Evolutionary conservation across 305 asterid genomes (phyloP).

Genomic region (Fraxinus angustifolia): DNA sequence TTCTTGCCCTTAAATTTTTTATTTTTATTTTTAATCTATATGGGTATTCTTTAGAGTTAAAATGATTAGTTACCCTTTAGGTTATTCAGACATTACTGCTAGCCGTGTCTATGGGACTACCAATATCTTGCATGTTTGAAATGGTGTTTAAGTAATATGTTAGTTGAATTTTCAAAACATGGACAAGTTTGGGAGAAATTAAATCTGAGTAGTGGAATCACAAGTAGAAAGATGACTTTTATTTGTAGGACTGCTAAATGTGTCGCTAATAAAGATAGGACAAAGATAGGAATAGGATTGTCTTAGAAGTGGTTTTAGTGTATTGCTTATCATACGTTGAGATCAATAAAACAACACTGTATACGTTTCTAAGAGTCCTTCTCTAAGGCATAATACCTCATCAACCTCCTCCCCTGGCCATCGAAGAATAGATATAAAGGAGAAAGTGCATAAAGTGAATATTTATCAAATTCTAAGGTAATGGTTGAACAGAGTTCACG

Average conservation of each 20-base stretch:
- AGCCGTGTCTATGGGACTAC: background rate
- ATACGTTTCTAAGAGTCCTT: background rate
- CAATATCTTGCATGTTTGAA: background rate
- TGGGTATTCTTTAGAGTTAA: background rate
- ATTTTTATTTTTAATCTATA: background rate
- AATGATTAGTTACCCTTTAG: background rate
- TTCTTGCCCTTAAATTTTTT: background rate
- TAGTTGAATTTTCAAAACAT: background rate
- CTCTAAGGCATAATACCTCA: background rate
- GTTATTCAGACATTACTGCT: background rate
- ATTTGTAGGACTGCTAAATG: background rate
- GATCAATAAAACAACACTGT: background rate
- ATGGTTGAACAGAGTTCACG: background rate
- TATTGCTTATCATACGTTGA: background rate
- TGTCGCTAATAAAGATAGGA: background rate
- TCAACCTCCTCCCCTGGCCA: background rate
- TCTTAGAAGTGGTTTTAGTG: background rate
- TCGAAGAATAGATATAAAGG: background rate
- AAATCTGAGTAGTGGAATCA: background rate
- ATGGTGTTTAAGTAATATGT: background rate
- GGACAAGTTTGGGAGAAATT: background rate
- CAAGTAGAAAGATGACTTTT: background rate
- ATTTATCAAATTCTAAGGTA: background rate
- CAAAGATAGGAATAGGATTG: background rate
- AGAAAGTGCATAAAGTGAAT: background rate